These are phyloP conservation scores for Hymenoscyphus salicellus DNA, from an alignment of 2,329 filamentous ascomycete species.

Conservation along the genomic window DNA sequence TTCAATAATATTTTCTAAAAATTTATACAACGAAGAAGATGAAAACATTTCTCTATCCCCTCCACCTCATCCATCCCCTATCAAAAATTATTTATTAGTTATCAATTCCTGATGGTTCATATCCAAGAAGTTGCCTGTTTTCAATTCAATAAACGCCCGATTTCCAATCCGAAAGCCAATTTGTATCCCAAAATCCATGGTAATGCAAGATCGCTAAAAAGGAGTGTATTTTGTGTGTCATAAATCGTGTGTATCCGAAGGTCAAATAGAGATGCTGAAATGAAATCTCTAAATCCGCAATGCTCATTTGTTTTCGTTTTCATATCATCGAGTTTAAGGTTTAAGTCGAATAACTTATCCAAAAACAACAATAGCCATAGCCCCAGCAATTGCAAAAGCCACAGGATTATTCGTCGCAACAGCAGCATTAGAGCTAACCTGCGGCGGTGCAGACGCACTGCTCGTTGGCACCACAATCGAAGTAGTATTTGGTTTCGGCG, in stretches of 20 bases:
- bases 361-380: slow-evolving; percentile 32
- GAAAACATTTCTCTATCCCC: background rate
- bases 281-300: no score
- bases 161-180: background rate
- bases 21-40: background rate
- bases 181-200: background rate
- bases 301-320: no score
- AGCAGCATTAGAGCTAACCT: slow-evolving; percentile 24
- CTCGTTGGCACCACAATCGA: background rate
- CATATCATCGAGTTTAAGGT: no score
- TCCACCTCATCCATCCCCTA: no score
- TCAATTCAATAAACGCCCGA: background rate
- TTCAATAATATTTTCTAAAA: no score
- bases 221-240: background rate
- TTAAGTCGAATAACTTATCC: no score
- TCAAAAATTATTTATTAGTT: background rate
- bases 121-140: background rate
- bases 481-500: slow-evolving; percentile 10
- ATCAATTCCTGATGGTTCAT: no score
- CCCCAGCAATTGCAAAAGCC: slow-evolving; percentile 28
- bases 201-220: background rate
- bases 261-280: background rate
- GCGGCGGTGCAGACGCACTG: slow-evolving; percentile 15
- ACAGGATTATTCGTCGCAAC: slow-evolving; percentile 27
- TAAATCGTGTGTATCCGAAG: background rate